Percentiles rank a stretch among this genome's conserved stretches.
Evolutionary conservation across 176 grass and related monocot genomes (phyloP).

Genomic region (Cymbopogon citratus): DNA sequence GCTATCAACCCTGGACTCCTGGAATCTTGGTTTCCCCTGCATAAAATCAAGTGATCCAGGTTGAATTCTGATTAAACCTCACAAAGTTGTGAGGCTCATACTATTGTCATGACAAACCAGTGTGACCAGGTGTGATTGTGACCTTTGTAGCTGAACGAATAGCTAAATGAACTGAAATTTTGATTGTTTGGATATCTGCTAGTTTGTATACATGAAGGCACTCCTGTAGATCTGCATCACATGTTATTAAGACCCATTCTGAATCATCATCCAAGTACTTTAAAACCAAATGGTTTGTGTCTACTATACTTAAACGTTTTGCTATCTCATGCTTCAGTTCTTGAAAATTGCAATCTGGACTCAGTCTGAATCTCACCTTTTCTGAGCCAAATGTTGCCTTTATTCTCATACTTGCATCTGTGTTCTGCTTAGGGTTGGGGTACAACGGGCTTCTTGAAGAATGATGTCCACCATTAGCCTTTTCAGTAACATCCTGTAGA

Average conservation of each 20-base stretch:
- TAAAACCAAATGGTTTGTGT: conserved; percentile 50
- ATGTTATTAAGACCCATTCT: conserved; percentile 93
- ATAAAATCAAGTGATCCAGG: conserved; percentile 17
- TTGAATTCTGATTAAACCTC: conserved; percentile 20
- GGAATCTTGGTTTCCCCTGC: not conserved
- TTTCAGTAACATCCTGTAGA: conserved; percentile 24
- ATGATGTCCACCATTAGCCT: conserved; percentile 24
- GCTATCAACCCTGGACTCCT: conserved; percentile 6
- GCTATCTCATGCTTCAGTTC: conserved; percentile 76
- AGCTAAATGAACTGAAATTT: conserved; percentile 66
- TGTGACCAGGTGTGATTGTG: conserved; percentile 19
- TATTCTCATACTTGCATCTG: conserved; percentile 53
- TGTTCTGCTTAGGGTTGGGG: conserved; percentile 24
- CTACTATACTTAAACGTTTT: conserved; percentile 59
- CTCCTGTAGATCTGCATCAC: conserved; percentile 90
- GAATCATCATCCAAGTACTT: conserved; percentile 94
- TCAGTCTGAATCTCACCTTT: conserved; percentile 68
- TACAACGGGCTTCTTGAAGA: conserved; percentile 29
- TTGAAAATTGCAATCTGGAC: conserved; percentile 57
- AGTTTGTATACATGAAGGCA: conserved; percentile 79
- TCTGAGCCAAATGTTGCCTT: conserved; percentile 78
- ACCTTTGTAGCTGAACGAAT: conserved; percentile 27
- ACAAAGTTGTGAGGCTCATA: conserved; percentile 11
- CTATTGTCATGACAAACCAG: conserved; percentile 37
- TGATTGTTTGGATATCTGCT: conserved; percentile 63